Base-by-base conservation (phyloP, 106 monocot species). In the Dendrobium catenatum region DNA sequence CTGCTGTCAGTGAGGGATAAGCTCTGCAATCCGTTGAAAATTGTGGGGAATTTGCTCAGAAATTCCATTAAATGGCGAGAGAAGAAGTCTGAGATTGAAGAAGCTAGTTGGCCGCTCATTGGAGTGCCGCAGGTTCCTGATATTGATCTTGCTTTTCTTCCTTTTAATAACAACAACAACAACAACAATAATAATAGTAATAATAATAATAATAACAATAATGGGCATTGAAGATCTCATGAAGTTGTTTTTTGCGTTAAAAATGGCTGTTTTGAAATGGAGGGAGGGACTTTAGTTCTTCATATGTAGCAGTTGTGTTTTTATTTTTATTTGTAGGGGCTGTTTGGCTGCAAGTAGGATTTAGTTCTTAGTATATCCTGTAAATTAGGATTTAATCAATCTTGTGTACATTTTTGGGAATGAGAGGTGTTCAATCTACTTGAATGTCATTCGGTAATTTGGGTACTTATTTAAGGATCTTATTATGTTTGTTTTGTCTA, bases 31-130 rank as follows among this genome's bases (percentile, higher is more conserved):
- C 92, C 92, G 0, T 51, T 88, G 24, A 78, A 44, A 68, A 10
- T 88, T 0, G 42, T 89, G 4, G 84, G 92, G 9, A 84, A 86
- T 66, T 5, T 83, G 55, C 42, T 92, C 40, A 84, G 80, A 24
- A 31, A 70, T 26, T 49, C 68, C 13, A 48, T 88, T 0, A 79
- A 51, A 27, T n/a, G 76, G 19, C 44, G 68, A 42, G 31, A 29
- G 70, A 87, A 78, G 85, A 75, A 16, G 33, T 37, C 18, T 0
- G 27, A 67, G 33, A 64, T 83, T 31, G 86, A 88, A 77, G 81
- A 77, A n/a, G 15, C 84, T 55, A 58, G 86, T 7, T 75, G 83
- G 18, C 89, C 86, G 7, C 55, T 80, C 0, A 78, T 81, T 20
- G 44, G 70, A 22, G 56, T 86, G 48, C 84, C 82, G 0, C 85